Evolutionary conservation across 164 flowering plant species (phyloP), one percentile per base, ranked within the genome.

Genomic region (Kingdonia uniflora): DNA sequence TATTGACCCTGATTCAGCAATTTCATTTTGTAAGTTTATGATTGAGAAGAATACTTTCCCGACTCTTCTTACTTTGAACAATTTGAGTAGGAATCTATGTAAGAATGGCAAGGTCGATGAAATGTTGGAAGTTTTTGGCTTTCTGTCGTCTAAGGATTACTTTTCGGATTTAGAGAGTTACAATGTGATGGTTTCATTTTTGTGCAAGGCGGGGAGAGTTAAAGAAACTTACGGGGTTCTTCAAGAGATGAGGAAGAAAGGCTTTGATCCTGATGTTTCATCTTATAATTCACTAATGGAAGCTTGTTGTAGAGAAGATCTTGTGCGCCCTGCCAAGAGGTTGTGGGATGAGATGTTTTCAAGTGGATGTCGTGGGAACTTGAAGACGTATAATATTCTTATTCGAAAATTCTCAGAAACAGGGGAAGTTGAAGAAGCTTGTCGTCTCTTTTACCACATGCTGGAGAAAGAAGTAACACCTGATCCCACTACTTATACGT

Each of bases 281-380:
- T 67, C 72, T 26, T 92, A 86, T 58, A 92, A 92, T 66, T 60
- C 58, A 56, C 42, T 92, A 45, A 79, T 92, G 83, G 99, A 86
- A 65, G 95, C 89, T 26, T 84, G 85, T 50, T 92, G 99, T 61
- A 73, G 74, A 57, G 96, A 82, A 45, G 99, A 84, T 72, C 65
- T 87, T 7, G 20, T 92, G 22, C 79, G 95, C 15, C 99, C 97
- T 17, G 95, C 99, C 35, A 88, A 77, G 58, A 74, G 75, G 69
- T 61, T 92, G 52, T 92, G 97, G 96, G 97, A 92, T 69, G 95
- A 92, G 71, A 92, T 92, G 99, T 85, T 92, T 74, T 72, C 80
- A 14, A 68, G 46, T 71, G 95, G 95, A 8, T 81, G 78, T 55
- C 23, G 52, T 49, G 88, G 81, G 25, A 76, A 86, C 64, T 60